Percentiles rank a stretch among this genome's conserved stretches.
Evolutionary conservation across 495 filamentous ascomycete species (phyloP).

Genomic region (Trichoderma gamsii): DNA sequence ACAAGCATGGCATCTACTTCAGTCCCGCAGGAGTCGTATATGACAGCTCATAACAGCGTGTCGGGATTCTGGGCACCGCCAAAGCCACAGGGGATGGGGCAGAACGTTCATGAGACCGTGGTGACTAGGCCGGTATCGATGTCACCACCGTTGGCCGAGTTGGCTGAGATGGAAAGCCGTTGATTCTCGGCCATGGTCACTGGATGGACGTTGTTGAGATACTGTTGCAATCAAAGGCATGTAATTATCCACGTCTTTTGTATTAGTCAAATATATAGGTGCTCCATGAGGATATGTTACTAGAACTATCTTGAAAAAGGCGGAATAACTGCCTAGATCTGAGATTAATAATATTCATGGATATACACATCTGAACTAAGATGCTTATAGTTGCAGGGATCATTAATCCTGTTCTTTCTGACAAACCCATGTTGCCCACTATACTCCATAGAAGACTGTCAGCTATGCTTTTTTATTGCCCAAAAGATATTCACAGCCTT

Average conservation of each 20-base stretch:
- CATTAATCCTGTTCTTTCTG: too few relatives aligned
- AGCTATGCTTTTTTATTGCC: too few relatives aligned
- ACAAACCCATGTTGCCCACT: too few relatives aligned
- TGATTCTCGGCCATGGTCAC: neutral
- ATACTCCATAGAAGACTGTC: too few relatives aligned
- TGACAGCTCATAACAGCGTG: neutral
- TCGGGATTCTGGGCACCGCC: neutral
- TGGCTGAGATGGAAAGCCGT: slow-evolving; percentile 1
- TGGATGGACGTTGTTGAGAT: neutral
- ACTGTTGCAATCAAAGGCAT: neutral
- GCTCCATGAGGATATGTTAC: too few relatives aligned
- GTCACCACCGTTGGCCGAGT: neutral
- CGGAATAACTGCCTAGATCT: too few relatives aligned
- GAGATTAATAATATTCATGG: too few relatives aligned
- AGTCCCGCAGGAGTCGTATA: neutral
- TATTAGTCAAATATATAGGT: too few relatives aligned
- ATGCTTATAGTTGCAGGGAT: too few relatives aligned
- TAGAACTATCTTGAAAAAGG: too few relatives aligned
- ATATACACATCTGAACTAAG: too few relatives aligned
- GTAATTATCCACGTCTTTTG: neutral
- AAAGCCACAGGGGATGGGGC: neutral
- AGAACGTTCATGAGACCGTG: neutral
- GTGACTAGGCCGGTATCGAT: neutral
- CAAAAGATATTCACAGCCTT: too few relatives aligned
- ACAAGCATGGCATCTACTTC: neutral